These are phyloP conservation scores for Teratosphaeria nubilosa DNA, from an alignment of 2,329 filamentous ascomycete genomes.

Conservation along the genomic window DNA sequence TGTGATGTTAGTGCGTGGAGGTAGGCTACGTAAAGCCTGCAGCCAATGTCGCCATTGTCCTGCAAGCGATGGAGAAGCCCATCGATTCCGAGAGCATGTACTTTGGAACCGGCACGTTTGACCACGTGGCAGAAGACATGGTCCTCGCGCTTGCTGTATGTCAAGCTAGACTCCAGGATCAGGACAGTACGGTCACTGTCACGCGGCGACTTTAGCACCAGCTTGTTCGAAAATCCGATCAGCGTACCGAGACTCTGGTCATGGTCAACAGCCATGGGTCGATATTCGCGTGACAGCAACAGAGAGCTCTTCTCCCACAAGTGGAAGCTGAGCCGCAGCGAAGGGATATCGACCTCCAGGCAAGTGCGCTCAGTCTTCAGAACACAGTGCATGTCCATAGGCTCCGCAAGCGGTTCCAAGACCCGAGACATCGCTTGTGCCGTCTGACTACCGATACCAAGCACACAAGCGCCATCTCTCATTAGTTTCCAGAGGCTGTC, in stretches of 20 bases:
- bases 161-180: conserved; percentile 27
- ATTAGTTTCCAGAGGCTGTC: neutral
- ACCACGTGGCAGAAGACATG: conserved; percentile 27
- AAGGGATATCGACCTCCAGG: conserved; percentile 14
- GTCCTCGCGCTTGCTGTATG: conserved; percentile 16
- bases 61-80: conserved; percentile 48
- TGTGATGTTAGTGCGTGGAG: conserved; percentile 54
- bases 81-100: conserved; percentile 44
- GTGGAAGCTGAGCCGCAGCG: conserved; percentile 14
- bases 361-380: neutral
- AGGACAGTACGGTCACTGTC: conserved; percentile 42
- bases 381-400: conserved; percentile 7
- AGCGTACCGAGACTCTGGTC: conserved; percentile 51
- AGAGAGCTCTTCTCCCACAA: conserved; percentile 2
- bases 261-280: conserved; percentile 27
- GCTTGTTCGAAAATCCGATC: conserved; percentile 49
- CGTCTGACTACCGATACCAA: conserved; percentile 8
- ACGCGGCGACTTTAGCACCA: conserved; percentile 35
- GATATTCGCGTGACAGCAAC: conserved; percentile 14
- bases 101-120: conserved; percentile 37
- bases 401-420: conserved; percentile 25
- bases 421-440: conserved; percentile 43
- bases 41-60: conserved; percentile 40
- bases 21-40: conserved; percentile 30
- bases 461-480: conserved; percentile 32